phyloP scores from a whole-genome alignment of 2,329 filamentous ascomycete genomes.

The Endothia cerciana region DNA sequence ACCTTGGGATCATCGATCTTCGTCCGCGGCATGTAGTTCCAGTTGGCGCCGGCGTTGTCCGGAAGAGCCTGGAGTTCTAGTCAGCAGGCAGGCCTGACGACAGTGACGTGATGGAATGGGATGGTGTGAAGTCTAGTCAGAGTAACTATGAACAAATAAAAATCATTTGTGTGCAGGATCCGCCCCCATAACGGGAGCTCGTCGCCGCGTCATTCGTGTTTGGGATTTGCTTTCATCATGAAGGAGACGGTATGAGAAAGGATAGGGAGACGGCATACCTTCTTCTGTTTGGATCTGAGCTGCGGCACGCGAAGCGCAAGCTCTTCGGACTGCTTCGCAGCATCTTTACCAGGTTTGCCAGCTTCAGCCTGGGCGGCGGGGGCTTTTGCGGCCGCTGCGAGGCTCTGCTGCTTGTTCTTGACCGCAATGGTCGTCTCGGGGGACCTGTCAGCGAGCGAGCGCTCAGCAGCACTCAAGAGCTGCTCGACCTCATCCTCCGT shows the following conservation, averaged over 20 bases:
- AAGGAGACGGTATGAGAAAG: slow-evolving; percentile 36
- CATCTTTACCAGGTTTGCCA: slow-evolving; percentile 21
- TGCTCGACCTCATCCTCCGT: slow-evolving; percentile 26
- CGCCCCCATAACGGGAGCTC: slow-evolving; percentile 79
- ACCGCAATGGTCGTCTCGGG: slow-evolving; percentile 8
- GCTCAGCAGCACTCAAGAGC: slow-evolving; percentile 23
- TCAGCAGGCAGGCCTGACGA: slow-evolving; percentile 32
- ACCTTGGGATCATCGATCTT: slow-evolving; percentile 76
- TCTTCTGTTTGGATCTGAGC: slow-evolving; percentile 35
- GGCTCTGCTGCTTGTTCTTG: slow-evolving; percentile 20
- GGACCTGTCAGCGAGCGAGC: slow-evolving; percentile 17
- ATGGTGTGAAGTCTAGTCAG: slow-evolving; percentile 57
- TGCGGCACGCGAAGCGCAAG: slow-evolving; percentile 38
- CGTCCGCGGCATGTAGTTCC: slow-evolving; percentile 88
- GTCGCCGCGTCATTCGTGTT: slow-evolving; percentile 72
- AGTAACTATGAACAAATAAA: slow-evolving; percentile 72
- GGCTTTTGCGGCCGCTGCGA: slow-evolving; percentile 21
- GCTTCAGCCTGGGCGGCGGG: slow-evolving; percentile 26
- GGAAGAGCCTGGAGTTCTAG: slow-evolving; percentile 36
- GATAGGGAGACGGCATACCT: slow-evolving; percentile 35
- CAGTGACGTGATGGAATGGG: slow-evolving; percentile 41
- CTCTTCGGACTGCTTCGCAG: slow-evolving; percentile 33
- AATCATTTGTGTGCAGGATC: slow-evolving; percentile 66
- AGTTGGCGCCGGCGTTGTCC: slow-evolving; percentile 74
- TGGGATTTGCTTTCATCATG: slow-evolving; percentile 81